Evolutionary conservation across 2,329 filamentous ascomycete species (phyloP), one percentile per base, ranked within the genome.

Genomic region (Harringtonia aguacate): DNA sequence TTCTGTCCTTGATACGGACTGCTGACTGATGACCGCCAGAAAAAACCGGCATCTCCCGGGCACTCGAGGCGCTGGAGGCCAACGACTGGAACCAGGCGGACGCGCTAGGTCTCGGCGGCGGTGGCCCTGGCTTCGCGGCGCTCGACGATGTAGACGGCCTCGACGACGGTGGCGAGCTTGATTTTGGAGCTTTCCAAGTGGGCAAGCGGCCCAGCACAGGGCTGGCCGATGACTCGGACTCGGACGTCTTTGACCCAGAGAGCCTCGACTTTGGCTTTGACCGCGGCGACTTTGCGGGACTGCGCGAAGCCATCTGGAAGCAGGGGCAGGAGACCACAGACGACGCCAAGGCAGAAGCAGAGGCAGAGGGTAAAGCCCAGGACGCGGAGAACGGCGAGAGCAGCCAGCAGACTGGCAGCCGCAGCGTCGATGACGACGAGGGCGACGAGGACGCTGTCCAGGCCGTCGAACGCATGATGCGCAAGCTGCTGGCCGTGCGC

Each of bases 401-500:
- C 28, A 8, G 28, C 18, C 8, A 29, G 17, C n/a, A n/a, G 36
- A n/a, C n/a, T 2, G 42, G 27, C 8, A 28, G 39, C 13, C 38
- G 44, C 15, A 27, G 24, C 8, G 41, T 13, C n/a, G 48, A 53
- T 18, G 45, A 47, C 31, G 48, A 43, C 2, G 51, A 49, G 2
- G 52, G 45, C 13, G 54, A 59, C 17, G 63, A 63, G 8, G 65
- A 72, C 5, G 72, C 77, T 29, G 67, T 83, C 15, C 68, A 71
- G 53, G 74, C 76, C 56, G 56, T 84, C 27, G 77, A 81, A 53
- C 61, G 63, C 41, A 75, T 83, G 71, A 81, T 84, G 75, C 61
- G 68, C 40, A 80, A 75, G 58, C 62, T 84, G 48, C 75, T 77
- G 58, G 76, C 76, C 2, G 75, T 75, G 9, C 62, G 69, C 55